Evolutionary conservation across 2,329 filamentous ascomycete genomes (phyloP).

Genomic region (Aspergillus quadrilineatus): DNA sequence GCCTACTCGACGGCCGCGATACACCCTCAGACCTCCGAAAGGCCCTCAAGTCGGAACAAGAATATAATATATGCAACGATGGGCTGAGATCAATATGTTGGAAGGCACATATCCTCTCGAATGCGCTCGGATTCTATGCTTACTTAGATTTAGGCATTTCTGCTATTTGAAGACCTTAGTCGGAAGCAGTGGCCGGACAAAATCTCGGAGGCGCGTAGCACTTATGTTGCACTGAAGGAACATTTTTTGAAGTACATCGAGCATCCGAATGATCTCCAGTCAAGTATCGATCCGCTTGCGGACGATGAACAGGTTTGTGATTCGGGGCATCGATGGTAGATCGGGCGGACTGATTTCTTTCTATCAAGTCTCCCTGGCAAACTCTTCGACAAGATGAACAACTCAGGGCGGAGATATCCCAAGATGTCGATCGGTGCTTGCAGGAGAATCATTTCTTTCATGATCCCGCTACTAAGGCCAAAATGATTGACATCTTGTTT

Average conservation of each 20-base stretch:
- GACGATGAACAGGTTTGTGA: constrained; percentile 69
- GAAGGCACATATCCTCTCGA: constrained; percentile 61
- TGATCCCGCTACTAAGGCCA: constrained; percentile 70
- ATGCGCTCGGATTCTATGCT: constrained; percentile 20
- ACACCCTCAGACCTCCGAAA: constrained; percentile 62
- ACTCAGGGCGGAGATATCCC: constrained; percentile 81
- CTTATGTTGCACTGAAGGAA: constrained; percentile 70
- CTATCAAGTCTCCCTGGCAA: constrained; percentile 78
- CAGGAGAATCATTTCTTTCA: constrained; percentile 92
- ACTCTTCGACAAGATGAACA: constrained; percentile 80
- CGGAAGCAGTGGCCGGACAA: constrained; percentile 66
- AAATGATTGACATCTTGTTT: constrained; percentile 86
- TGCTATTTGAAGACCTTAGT: constrained; percentile 70
- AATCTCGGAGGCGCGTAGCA: constrained; percentile 66
- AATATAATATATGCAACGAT: constrained; percentile 64
- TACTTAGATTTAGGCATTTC: constrained; percentile 61
- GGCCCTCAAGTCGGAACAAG: constrained; percentile 61
- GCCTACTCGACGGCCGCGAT: constrained; percentile 56
- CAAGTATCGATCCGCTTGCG: constrained; percentile 76
- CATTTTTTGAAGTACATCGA: constrained; percentile 80
- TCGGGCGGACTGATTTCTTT: constrained; percentile 39
- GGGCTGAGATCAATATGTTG: constrained; percentile 86
- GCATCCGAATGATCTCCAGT: constrained; percentile 75
- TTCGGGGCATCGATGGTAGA: constrained; percentile 26
- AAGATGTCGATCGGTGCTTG: constrained; percentile 88